Evolutionary conservation across 192 early-diverging fungal genomes (phyloP).

Genomic region (Coemansia sp.): DNA sequence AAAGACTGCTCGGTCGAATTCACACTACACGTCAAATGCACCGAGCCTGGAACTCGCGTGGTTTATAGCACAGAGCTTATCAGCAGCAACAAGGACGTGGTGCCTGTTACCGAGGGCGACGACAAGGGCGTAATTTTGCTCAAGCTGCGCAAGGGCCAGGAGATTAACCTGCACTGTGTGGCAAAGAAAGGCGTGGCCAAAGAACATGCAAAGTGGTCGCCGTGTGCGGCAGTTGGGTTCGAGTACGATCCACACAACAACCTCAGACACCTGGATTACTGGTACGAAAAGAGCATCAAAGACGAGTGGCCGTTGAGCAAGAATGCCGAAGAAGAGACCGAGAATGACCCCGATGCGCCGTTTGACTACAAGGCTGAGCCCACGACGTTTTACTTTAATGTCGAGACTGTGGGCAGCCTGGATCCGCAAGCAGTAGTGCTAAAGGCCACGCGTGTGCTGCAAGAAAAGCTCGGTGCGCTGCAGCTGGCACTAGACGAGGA

Average conservation of each 20-base stretch:
- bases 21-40: constrained; percentile 81
- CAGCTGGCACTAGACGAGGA: constrained; percentile 63
- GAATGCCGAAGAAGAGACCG: constrained; percentile 64
- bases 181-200: constrained; percentile 98
- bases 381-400: constrained; percentile 71
- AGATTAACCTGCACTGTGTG: constrained; percentile 84
- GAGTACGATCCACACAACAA: constrained; percentile 98
- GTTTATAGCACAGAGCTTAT: constrained; percentile 84
- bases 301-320: constrained; percentile 79
- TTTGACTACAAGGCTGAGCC: constrained; percentile 84
- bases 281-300: constrained; percentile 84
- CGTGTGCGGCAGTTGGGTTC: constrained; percentile 83
- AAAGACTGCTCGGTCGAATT: constrained; percentile 88
- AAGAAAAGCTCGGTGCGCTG: constrained; percentile 70
- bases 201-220: constrained; percentile 97
- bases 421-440: constrained; percentile 70
- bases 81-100: constrained; percentile 67
- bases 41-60: constrained; percentile 68
- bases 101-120: constrained; percentile 66
- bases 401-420: constrained; percentile 79
- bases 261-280: constrained; percentile 85
- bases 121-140: constrained; percentile 79
- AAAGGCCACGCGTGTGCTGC: constrained; percentile 67
- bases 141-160: constrained; percentile 90
- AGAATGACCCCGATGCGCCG: constrained; percentile 41